Conservation (phyloP, 2,329 filamentous ascomycete genomes). For the Magnaporthiopsis rhizophila region DNA sequence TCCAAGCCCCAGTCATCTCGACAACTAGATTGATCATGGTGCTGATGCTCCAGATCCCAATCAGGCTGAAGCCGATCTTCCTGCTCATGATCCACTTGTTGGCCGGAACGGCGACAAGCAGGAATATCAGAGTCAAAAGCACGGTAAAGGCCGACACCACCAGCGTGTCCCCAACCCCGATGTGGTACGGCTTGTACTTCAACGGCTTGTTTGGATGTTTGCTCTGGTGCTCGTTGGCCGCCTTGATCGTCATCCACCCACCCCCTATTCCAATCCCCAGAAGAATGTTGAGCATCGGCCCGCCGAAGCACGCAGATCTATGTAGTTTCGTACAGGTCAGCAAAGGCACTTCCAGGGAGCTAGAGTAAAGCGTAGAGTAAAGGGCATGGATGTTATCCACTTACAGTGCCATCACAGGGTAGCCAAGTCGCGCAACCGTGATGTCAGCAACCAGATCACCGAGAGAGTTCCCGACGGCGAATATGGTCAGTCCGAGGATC, state of each 20-base stretch:
- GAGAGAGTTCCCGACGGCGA: constrained; percentile 91
- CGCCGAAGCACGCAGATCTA: constrained; percentile 89
- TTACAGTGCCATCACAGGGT: constrained; percentile 86
- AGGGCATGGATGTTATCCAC: constrained; percentile 19
- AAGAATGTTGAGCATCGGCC: constrained; percentile 94
- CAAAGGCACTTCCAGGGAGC: background rate
- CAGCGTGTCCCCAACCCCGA: constrained; percentile 77
- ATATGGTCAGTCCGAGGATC: constrained; percentile 88
- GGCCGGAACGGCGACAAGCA: constrained; percentile 74
- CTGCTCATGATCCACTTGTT: constrained; percentile 82
- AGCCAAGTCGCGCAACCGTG: constrained; percentile 86
- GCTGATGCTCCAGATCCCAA: constrained; percentile 72
- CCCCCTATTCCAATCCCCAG: constrained; percentile 90
- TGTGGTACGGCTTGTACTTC: constrained; percentile 68
- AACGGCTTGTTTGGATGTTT: constrained; percentile 60
- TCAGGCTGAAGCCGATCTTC: constrained; percentile 72
- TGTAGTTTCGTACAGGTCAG: background rate
- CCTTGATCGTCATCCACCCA: constrained; percentile 73
- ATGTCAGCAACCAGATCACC: constrained; percentile 93
- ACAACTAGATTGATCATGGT: constrained; percentile 75
- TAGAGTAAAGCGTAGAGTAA: background rate
- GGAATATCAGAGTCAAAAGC: constrained; percentile 66
- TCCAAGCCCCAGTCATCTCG: constrained; percentile 57
- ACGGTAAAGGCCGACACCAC: constrained; percentile 80
- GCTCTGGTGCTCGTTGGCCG: constrained; percentile 55